A percentile compares a stretch with the other conserved stretches of the same genome.
Conservation (phyloP, 2,329 filamentous ascomycete species). For the Chaetomiaceae sp. region DNA sequence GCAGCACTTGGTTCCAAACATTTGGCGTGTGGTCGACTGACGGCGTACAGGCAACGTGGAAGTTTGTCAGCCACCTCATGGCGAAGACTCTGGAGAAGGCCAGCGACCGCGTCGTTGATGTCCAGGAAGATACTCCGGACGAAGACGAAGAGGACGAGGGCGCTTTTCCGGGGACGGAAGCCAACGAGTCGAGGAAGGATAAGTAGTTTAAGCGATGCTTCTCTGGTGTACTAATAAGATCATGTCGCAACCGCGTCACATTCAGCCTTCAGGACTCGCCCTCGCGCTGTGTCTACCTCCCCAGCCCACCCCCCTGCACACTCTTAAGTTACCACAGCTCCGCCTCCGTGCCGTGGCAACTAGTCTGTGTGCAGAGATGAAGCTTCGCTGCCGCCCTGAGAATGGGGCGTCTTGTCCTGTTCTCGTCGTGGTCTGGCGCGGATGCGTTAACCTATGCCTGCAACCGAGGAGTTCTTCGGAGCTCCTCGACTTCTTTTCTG, state of each 20-base stretch:
- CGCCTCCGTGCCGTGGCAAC: constrained; percentile 81
- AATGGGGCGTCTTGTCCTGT: constrained; percentile 47
- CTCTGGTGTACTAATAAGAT: constrained; percentile 9
- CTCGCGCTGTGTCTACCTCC: neutral
- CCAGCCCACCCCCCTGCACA: constrained; percentile 59
- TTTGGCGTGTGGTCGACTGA: constrained; percentile 20
- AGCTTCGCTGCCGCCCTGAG: constrained; percentile 42
- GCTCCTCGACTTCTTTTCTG: constrained; percentile 23
- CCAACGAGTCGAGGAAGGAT: constrained; percentile 26
- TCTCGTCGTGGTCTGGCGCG: constrained; percentile 31
- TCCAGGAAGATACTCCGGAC: constrained; percentile 56
- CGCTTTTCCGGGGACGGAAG: constrained; percentile 30
- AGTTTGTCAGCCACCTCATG: constrained; percentile 69
- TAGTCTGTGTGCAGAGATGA: constrained; percentile 93
- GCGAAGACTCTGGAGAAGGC: constrained; percentile 68
- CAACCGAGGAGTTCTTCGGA: constrained; percentile 20
- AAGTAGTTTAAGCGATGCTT: constrained; percentile 13
- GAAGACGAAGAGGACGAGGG: constrained; percentile 53
- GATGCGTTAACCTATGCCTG: constrained; percentile 31
- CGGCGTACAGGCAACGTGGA: constrained; percentile 65
- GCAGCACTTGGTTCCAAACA: constrained; percentile 31
- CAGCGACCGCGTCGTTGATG: constrained; percentile 76
- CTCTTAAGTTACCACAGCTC: constrained; percentile 93
- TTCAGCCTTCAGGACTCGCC: too few relatives aligned
- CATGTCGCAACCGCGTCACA: neutral